Evolutionary conservation across 148 eudicot species (phyloP), one percentile per base, ranked within the genome.

Genomic region (Chenopodium suecicum): DNA sequence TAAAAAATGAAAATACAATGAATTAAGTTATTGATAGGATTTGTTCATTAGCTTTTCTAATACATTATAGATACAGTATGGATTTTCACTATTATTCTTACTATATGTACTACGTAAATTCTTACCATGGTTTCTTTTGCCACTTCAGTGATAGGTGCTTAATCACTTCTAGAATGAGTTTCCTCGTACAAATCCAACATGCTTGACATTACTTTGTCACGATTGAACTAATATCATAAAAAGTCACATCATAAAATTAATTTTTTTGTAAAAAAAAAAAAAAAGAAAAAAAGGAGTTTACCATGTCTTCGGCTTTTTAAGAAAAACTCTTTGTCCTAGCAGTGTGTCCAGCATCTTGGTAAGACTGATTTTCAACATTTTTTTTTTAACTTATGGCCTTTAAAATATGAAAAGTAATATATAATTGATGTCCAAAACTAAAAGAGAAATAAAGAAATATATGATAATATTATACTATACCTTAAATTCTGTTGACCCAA

Each of bases 101-200:
- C 44, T 41, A 27, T 27, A 27, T 27, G 1, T 27, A 6, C 8
- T 41, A 5, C 44, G 1, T 41, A 41, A 56, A 13, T 56, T 56
- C 34, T 25, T 72, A 72, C 54, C 75, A 72, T 16, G n/a, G 75
- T 72, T 44, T 72, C 54, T 44, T 44, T 11, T 41, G 75, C 17
- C 13, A 27, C 50, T 44, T 72, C 14, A 22, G 75, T 72, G 23
- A 72, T 9, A 2, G 75, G 75, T 22, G 75, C 46, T 72, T 46
- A 46, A 48, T 46, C 75, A 9, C 20, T 72, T 37, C 22, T 72
- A 4, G 37, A 34, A 34, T 34, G 44, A 41, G 0, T 72, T 19
- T 32, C 54, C 75, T 72, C 17, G 6, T 46, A 72, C 4, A 72
- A 20, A 7, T 72, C n/a, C 48, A 44, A 25, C 29, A 72, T 14